Base-by-base conservation (phyloP, 148 eudicot genomes). In the Nepenthes gracilis region DNA sequence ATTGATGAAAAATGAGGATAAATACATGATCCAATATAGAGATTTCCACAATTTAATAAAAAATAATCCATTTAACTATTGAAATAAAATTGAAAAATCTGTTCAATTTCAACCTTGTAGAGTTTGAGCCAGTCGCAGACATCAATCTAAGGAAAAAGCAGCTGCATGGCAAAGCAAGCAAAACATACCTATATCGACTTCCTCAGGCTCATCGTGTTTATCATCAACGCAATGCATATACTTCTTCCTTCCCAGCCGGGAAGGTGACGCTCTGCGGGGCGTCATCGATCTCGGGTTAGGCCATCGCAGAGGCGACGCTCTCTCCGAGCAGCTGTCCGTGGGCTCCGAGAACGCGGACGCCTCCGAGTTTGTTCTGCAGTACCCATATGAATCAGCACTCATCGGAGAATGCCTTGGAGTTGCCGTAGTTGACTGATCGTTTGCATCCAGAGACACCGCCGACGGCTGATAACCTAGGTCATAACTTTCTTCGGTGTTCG, bases 361-460 rank as follows among this genome's bases (percentile, higher is more conserved):
- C 69, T 78, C 97, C 0, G 99, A 89, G 50, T 56, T 77, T 9
- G 88, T 85, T 71, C 95, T 64, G 60, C 76, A 65, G 65, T 83
- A 80, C 9, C 66, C 72, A 48, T 73, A 75, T 32, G 89, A 89
- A 54, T 85, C 81, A 2, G 33, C 34, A 43, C 89, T 78, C 65
- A 60, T 55, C 2, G 72, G 71, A 47, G 90, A 87, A 54, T 47
- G 8, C 45, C 45, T 64, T 35, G 69, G 36, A 37, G 77, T 57
- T 1, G 75, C 71, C 6, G 70, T 60, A 7, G 81, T 65, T 6
- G 85, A 81, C 65, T 65, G 78, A 67, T 84, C 86, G 40, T 38
- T 66, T 34, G 72, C 72, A 78, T 80, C 75, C 45, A 69, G 35
- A 2, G 79, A 66, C n/a, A 81, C 73, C 62, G 74, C 70, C 38